A percentile compares a stretch with the other conserved stretches of the same genome.
Conservation (phyloP, 441 rosid species). For the Brassica hybrid region DNA sequence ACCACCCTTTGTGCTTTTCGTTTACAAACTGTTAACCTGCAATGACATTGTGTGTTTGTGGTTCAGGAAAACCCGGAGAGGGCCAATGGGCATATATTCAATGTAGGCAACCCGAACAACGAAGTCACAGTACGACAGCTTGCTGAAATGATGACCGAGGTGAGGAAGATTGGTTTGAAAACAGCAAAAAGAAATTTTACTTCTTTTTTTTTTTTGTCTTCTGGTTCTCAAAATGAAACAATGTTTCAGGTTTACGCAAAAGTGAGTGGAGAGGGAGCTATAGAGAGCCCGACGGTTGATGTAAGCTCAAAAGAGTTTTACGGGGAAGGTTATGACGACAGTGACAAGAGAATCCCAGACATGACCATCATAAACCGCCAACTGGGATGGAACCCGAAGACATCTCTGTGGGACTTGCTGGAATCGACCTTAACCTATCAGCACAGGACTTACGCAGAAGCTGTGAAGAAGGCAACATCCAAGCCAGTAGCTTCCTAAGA, state of each 20-base stretch:
- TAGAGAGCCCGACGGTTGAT: constrained; percentile 73
- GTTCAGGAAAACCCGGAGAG: constrained; percentile 84
- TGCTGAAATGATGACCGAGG: constrained; percentile 94
- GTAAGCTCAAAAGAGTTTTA: constrained; percentile 88
- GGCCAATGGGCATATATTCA: constrained; percentile 87
- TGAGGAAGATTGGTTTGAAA: constrained; percentile 29
- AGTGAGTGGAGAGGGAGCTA: constrained; percentile 72
- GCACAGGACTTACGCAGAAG: constrained; percentile 91
- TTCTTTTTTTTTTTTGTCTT: not conserved
- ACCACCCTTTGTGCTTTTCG: not conserved
- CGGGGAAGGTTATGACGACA: constrained; percentile 92
- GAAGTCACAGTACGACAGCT: constrained; percentile 94
- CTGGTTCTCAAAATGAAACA: not conserved
- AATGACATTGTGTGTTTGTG: constrained; percentile 10
- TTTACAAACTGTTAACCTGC: constrained; percentile 1
- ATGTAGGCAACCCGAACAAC: constrained; percentile 94
- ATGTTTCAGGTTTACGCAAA: constrained; percentile 66
- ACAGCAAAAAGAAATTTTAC: not conserved
- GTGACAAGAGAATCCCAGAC: constrained; percentile 96
- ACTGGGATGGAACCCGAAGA: constrained; percentile 90
- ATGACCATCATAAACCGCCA: constrained; percentile 55
- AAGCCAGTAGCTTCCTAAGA: constrained; percentile 62
- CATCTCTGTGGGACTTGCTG: constrained; percentile 90
- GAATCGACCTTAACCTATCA: constrained; percentile 92
- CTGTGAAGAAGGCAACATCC: constrained; percentile 69